Base-by-base conservation (phyloP, 2,329 filamentous ascomycete species). In the Pseudomassariella vexata region DNA sequence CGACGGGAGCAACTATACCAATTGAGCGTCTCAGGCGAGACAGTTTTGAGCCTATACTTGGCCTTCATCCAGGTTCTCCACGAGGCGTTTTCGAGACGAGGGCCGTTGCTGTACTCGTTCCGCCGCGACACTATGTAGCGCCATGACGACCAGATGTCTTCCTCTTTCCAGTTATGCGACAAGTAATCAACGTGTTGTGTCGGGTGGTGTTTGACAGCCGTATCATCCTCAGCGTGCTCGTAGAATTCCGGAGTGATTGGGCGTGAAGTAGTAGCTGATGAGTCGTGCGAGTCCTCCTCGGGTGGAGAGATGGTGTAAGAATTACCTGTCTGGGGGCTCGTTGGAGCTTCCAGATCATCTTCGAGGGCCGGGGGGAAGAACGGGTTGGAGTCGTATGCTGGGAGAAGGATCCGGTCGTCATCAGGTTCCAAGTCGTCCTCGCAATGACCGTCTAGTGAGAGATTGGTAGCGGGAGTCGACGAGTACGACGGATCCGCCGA, bases 111-210 rank as follows among this genome's bases (percentile, higher is more conserved):
- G 44, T 94, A 94, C 32, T 85, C 75, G 38, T 78, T 79, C 47
- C 82, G 73, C 49, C 86, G 84, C 18, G 84, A 81, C 11, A 89
- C 79, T 47, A 96, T 86, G 54, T 94, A 92, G 53, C 88, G 81
- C 92, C 92, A 96, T 2, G 90, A 95, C 5, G 85, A 82, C 89
- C 89, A 96, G 17, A 96, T 94, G 59, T 98, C 90, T 57, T 96
- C 89, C 59, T 95, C 88, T 41, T 76, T 79, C 86, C 90, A 95
- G 40, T 90, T 79, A 53, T 96, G 85, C 12, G 89, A 94, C 28
- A 95, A 73, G 53, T 95, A 95, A 60, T 95, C 89, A n/a, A 95
- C 89, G 60, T 95, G 87, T 43, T 87, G 73, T 27, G 88, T 88
- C 2, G 87, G 87, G 49, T 83, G 77, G 20, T 69, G 70, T 40